Conservation (phyloP, 2,329 filamentous ascomycete genomes). For the Triangularia setosa region DNA sequence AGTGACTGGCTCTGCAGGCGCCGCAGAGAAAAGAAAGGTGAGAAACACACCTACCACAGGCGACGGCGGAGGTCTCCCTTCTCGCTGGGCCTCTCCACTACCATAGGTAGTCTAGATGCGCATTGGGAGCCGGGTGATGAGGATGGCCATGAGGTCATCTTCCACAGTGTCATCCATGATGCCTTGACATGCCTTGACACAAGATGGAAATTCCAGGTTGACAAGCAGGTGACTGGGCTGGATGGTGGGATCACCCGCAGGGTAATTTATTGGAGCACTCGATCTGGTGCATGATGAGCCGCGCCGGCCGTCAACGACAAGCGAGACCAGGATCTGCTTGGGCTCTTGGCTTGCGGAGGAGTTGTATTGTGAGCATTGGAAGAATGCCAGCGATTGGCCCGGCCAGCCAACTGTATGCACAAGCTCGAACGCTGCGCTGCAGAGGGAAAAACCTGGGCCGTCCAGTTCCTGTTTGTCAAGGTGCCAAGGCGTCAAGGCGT, state of each 20-base stretch:
- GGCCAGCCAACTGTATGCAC: neutral
- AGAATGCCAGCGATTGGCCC: neutral
- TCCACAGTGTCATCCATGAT: neutral
- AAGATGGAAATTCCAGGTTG: neutral
- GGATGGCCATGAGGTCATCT: constrained; percentile 5
- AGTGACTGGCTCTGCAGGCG: constrained; percentile 3
- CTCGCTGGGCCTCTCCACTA: neutral
- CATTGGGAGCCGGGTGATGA: neutral
- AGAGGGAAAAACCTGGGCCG: neutral
- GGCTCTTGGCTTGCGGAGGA: neutral
- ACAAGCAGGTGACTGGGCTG: neutral
- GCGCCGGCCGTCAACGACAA: neutral
- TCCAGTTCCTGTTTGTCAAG: neutral
- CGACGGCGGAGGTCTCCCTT: neutral
- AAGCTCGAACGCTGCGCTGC: neutral
- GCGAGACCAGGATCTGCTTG: constrained; percentile 3
- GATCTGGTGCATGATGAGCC: constrained; percentile 6
- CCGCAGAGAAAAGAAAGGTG: constrained; percentile 1
- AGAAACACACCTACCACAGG: neutral
- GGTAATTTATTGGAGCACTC: neutral
- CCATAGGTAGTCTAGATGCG: too few relatives aligned
- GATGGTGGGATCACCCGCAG: constrained; percentile 6
- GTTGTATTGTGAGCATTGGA: neutral
- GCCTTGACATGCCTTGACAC: neutral
- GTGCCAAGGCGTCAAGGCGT: neutral